phyloP scores from a whole-genome alignment of 148 eudicot genomes.

The Camellia lanceoleosa region DNA sequence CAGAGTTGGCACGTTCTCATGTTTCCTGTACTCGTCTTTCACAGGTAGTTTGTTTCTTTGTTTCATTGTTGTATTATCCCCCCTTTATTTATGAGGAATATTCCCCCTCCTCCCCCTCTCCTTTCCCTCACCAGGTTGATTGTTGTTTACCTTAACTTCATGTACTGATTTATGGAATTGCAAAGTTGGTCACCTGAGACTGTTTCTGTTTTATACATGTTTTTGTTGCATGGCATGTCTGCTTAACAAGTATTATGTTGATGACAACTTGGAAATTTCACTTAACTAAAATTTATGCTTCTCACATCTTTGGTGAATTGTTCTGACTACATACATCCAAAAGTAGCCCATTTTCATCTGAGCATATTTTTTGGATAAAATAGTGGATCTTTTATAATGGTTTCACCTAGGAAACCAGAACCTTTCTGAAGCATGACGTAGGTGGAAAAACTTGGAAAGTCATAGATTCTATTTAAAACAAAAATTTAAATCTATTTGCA shows the following conservation, averaged over 20 bases:
- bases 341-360: too few species aligned
- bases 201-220: neutral
- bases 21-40: constrained; percentile 52
- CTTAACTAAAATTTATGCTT: neutral
- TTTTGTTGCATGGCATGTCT: neutral
- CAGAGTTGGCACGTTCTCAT: constrained; percentile 61
- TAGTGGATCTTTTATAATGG: neutral
- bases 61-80: neutral
- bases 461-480: neutral
- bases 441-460: neutral
- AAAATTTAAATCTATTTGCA: neutral
- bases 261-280: neutral
- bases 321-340: too few species aligned
- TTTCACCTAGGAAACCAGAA: neutral
- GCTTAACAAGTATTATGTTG: neutral
- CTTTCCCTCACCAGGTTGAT: too few species aligned
- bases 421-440: neutral
- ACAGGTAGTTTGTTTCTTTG: constrained; percentile 36
- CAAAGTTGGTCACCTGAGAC: neutral
- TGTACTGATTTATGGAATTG: neutral
- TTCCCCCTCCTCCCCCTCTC: neutral
- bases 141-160: neutral
- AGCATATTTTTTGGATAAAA: too few species aligned
- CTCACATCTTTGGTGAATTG: too few species aligned
- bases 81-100: too few species aligned